These are phyloP conservation scores for Blastobotrys ciferrii DNA, from an alignment of 1,139 yeast species.

Conservation along the genomic window DNA sequence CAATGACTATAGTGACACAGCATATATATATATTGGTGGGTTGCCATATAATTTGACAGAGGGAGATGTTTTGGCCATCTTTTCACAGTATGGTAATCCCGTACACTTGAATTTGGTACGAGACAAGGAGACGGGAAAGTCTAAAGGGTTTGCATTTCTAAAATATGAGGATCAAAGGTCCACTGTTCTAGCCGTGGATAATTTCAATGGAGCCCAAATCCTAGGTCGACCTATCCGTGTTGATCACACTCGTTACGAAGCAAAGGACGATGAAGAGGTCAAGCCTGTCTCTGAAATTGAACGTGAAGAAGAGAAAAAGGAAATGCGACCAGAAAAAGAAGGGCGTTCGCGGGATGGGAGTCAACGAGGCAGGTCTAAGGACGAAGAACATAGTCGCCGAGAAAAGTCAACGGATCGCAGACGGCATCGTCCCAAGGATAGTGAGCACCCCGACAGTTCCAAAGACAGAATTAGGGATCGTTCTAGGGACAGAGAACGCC, in stretches of 20 bases:
- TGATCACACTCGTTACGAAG: constrained; percentile 70
- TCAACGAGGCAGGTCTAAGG: too few relatives aligned
- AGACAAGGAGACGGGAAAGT: constrained; percentile 64
- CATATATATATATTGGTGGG: constrained; percentile 68
- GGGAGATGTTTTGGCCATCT: constrained; percentile 71
- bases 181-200: constrained; percentile 83
- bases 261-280: constrained; percentile 47
- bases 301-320: constrained; percentile 9
- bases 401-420: neutral
- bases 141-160: constrained; percentile 76
- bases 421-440: too few relatives aligned
- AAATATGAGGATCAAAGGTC: constrained; percentile 82
- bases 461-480: too few relatives aligned
- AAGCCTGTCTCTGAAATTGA: constrained; percentile 4
- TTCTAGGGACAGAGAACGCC: too few relatives aligned
- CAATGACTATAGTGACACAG: constrained; percentile 72
- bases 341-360: neutral
- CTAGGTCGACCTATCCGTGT: constrained; percentile 61
- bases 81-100: constrained; percentile 89
- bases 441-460: too few relatives aligned
- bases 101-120: constrained; percentile 72
- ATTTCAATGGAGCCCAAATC: constrained; percentile 69
- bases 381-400: neutral
- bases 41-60: constrained; percentile 64
- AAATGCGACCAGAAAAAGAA: constrained; percentile 7